Base-by-base conservation (phyloP, 805 yeast genomes). In the Metschnikowia aberdeeniae region DNA sequence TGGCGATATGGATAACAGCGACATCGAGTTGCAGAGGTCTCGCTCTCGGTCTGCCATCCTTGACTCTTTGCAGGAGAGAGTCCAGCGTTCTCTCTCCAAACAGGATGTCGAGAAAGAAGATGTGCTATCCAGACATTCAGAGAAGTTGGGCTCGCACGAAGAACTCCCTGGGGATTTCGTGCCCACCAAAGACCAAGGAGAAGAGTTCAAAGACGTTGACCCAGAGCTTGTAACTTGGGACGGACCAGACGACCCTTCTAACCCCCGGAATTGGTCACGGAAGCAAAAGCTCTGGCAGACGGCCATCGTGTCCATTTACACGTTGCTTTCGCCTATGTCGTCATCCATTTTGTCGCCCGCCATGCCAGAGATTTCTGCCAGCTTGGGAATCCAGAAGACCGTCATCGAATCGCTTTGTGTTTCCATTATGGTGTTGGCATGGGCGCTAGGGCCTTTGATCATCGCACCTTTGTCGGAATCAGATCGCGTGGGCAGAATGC, bases 151-250 rank as follows among this genome's bases (percentile, higher is more conserved):
- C 26, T 11, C 28, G 14, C 33, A 11, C 10, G 40, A 19, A 11
- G 46, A 45, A 14, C 30, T 60, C 6, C 62, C 64, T 3, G 70
- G 65, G 36, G 51, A 60, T n/a, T 46, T 63, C 3, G 65, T 69
- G 12, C 72, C 72, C 6, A 54, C 64, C 11, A 62, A 60, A 36
- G 59, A 67, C 41, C 76, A 70, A 44, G 86, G 86, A 24, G 67
- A 66, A 7, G 85, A 81, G 54, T 81, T 76, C 57, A 64, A 66
- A 28, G 58, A 61, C 5, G 62, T 79, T 8, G 87, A 83, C 54
- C 87, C 86, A 0, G 86, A 83, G 54, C 64, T 83, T 39, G 81
- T 83, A 9, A 75, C 86, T 1, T 83, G 87, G 87, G 79, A 80
- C 28, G 81, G 82, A 3, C 73, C 70, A 13, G 73, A 77, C 42